Evolutionary conservation across 1,284 basidiomycete species (phyloP).

Genomic region (Papiliotrema flavescens): DNA sequence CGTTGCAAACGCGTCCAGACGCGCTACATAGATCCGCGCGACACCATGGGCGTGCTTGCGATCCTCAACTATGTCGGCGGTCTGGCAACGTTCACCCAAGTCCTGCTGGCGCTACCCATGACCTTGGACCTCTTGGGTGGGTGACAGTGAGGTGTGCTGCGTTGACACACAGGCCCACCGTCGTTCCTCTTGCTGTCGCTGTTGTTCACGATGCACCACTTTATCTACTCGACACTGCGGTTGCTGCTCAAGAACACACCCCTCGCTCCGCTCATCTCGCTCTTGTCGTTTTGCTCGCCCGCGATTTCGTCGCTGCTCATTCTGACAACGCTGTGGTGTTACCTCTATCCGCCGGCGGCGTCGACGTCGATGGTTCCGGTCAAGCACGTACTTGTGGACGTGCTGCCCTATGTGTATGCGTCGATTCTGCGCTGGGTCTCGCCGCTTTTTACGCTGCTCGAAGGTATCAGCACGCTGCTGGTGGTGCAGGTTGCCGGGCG

Average conservation of each 20-base stretch:
- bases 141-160: conserved; percentile 5
- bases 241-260: conserved; percentile 20
- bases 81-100: conserved; percentile 42
- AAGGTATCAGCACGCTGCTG: conserved; percentile 45
- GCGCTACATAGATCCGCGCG: background rate
- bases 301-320: conserved; percentile 37
- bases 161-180: conserved; percentile 36
- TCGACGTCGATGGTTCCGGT: conserved; percentile 14
- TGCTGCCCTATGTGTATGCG: conserved; percentile 46
- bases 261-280: conserved; percentile 39
- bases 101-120: conserved; percentile 45
- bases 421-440: conserved; percentile 43
- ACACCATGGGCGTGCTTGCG: conserved; percentile 15
- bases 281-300: conserved; percentile 44
- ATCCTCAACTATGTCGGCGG: conserved; percentile 37
- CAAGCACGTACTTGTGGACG: conserved; percentile 39
- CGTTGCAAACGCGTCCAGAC: background rate
- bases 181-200: conserved; percentile 50
- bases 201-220: conserved; percentile 46
- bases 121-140: conserved; percentile 43
- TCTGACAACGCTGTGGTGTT: conserved; percentile 39
- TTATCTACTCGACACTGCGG: conserved; percentile 45
- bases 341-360: conserved; percentile 36
- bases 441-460: conserved; percentile 49
- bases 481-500: conserved; percentile 48